These are phyloP conservation scores for Lipomyces yamanashiensis DNA, from an alignment of 805 yeast genomes.

Conservation along the genomic window DNA sequence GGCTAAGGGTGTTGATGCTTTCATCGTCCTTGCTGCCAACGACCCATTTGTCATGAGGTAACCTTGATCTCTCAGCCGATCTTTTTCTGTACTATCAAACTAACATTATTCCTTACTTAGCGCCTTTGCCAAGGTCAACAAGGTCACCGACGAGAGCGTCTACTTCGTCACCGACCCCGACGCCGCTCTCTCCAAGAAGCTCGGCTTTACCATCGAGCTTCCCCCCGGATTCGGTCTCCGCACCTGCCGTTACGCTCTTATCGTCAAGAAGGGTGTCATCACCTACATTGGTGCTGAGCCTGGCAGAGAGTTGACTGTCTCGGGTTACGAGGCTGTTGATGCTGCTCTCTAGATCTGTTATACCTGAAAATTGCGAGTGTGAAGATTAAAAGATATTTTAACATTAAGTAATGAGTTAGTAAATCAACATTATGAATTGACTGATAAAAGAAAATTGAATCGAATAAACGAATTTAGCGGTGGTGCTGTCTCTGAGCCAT, in stretches of 20 bases:
- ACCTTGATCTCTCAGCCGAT: not conserved
- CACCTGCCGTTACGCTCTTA: slow-evolving; percentile 72
- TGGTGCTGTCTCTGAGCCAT: no score
- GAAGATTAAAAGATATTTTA: not conserved
- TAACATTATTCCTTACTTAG: slow-evolving; percentile 31
- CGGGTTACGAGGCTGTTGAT: slow-evolving; percentile 53
- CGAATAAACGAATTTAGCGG: no score
- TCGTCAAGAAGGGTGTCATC: slow-evolving; percentile 64
- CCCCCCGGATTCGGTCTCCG: slow-evolving; percentile 62
- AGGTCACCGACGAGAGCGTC: slow-evolving; percentile 47
- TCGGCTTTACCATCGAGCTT: slow-evolving; percentile 64
- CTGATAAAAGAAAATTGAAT: no score
- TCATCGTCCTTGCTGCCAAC: slow-evolving; percentile 68
- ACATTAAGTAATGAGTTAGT: not conserved
- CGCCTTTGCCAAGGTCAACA: slow-evolving; percentile 66
- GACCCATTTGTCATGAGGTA: slow-evolving; percentile 66
- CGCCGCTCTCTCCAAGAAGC: slow-evolving; percentile 59
- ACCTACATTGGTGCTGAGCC: slow-evolving; percentile 57
- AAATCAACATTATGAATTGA: not conserved
- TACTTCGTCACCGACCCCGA: slow-evolving; percentile 71
- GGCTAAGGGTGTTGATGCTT: slow-evolving; percentile 64
- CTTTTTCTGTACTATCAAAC: not conserved
- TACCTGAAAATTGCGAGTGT: not conserved
- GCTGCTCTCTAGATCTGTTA: slow-evolving; percentile 43
- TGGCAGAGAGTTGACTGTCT: slow-evolving; percentile 50